Conservation (phyloP, 108 stramenopile genomes). For the Pelagomonas calceolata region DNA sequence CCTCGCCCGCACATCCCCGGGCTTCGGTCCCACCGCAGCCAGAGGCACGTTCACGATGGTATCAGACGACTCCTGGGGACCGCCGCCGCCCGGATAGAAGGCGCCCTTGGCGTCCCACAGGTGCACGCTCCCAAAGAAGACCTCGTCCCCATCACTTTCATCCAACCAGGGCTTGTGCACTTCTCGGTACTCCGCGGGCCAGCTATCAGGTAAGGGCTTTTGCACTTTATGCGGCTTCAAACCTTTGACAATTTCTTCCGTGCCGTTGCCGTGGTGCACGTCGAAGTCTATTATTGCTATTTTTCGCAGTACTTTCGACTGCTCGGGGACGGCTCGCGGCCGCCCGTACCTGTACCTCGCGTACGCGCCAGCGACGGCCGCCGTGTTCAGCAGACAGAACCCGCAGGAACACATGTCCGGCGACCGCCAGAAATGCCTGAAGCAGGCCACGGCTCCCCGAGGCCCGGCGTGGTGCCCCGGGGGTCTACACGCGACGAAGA, state of each 20-base stretch:
- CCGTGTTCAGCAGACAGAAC: slow-evolving; percentile 97
- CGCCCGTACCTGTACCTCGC: neutral
- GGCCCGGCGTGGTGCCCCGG: slow-evolving; percentile 98
- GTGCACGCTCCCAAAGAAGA: slow-evolving; percentile 33
- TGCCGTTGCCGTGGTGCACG: slow-evolving; percentile 96
- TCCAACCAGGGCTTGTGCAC: slow-evolving; percentile 32
- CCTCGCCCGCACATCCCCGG: no score
- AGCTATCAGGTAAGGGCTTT: slow-evolving; percentile 19
- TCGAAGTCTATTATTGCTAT: slow-evolving; percentile 95
- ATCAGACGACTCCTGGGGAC: slow-evolving; percentile 10
- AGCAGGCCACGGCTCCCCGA: slow-evolving; percentile 42
- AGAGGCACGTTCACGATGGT: slow-evolving; percentile 26
- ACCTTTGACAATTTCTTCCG: slow-evolving; percentile 78
- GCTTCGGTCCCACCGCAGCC: neutral
- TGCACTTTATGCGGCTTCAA: slow-evolving; percentile 11
- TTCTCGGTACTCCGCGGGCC: slow-evolving; percentile 16
- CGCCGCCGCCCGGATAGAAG: slow-evolving; percentile 21
- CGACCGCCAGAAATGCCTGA: slow-evolving; percentile 15
- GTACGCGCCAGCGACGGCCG: slow-evolving; percentile 42
- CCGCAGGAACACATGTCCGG: slow-evolving; percentile 29
- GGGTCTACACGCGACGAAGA: slow-evolving; percentile 88
- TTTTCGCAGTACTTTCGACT: no score
- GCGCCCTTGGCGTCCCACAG: slow-evolving; percentile 9
- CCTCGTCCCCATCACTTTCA: slow-evolving; percentile 18
- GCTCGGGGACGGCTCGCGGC: no score